Evolutionary conservation across 495 filamentous ascomycete species (phyloP), one percentile per base, ranked within the genome.

Genomic region (Amniculicola lignicola): DNA sequence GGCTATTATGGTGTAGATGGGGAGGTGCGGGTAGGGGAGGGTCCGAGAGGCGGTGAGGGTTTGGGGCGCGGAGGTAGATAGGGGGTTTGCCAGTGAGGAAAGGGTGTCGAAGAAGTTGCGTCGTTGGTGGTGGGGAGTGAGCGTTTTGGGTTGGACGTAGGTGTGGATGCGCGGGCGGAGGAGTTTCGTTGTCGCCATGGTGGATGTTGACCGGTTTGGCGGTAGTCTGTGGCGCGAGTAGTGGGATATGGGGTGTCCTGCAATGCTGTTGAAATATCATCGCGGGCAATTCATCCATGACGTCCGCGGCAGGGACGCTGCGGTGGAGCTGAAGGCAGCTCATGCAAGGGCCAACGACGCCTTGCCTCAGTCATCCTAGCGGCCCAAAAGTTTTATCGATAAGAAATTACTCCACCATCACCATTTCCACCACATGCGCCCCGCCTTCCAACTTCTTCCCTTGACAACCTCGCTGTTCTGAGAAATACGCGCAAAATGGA

Each of bases 1-100:
- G 67, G 89, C 79, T 69, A 96, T 88, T 27, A 96, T 74, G 51
- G 74, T 73, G 84, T 89, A 96, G 61, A 98, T 80, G 0, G 79
- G 71, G 3, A 64, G 51, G 40, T 83, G 76, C 1, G 82, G 71
- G 78, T 94, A 94, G 23, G 88, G 87, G 54, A 98, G 85, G n/a
- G 77, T 85, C 56, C 88, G 86, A 37, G 79, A 76, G 16, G 88
- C 89, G 55, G 77, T 78, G 58, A 96, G 80, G 61, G 74, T 81
- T 60, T 82, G 80, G 0, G 75, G 36, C 15, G 36, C 25, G 53
- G 64, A 47, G 14, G 48, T 22, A n/a, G 52, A 48, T n/a, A n/a
- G n/a, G 44, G 38, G 58, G 22, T 67, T 46, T 44, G 66, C 48
- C 51, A 52, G 51, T 2, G 33, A 16, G 15, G 42, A 60, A 62